These are phyloP conservation scores for Umbelopsis sp. DNA, from an alignment of 371 early-diverging fungal species.

Conservation along the genomic window DNA sequence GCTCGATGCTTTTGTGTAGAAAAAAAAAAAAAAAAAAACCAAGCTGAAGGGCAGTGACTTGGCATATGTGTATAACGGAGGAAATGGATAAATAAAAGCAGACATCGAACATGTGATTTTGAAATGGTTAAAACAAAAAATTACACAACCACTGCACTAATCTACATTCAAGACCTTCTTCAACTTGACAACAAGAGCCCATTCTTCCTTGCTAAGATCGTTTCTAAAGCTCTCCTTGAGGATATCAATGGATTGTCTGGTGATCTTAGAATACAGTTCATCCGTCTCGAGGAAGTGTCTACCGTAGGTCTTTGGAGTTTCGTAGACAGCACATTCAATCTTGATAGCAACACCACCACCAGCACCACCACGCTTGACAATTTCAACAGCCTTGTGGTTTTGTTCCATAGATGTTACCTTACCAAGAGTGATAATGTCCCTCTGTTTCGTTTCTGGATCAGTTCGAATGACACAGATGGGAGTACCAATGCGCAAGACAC, in stretches of 20 bases:
- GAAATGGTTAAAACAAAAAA: not conserved
- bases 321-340: slow-evolving; percentile 90
- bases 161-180: slow-evolving; percentile 67
- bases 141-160: slow-evolving; percentile 23
- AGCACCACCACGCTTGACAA: slow-evolving; percentile 85
- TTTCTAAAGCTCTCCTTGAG: slow-evolving; percentile 96
- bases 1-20: not conserved
- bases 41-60: not conserved
- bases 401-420: slow-evolving; percentile 96
- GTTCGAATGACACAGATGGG: slow-evolving; percentile 93
- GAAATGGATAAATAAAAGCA: not conserved
- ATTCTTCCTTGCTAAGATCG: slow-evolving; percentile 94
- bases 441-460: slow-evolving; percentile 75
- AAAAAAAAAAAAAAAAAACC: not conserved
- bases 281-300: slow-evolving; percentile 95
- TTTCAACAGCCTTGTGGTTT: slow-evolving; percentile 90
- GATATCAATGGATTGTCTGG: slow-evolving; percentile 95
- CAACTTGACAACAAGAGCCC: slow-evolving; percentile 86
- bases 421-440: slow-evolving; percentile 83
- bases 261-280: slow-evolving; percentile 80
- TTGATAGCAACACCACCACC: slow-evolving; percentile 95
- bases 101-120: not conserved
- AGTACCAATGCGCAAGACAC: slow-evolving; percentile 91
- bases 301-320: slow-evolving; percentile 92
- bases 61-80: not conserved